Evolutionary conservation across 495 filamentous ascomycete genomes (phyloP), one percentile per base, ranked within the genome.

Genomic region (Trichocladium uniseriatum): DNA sequence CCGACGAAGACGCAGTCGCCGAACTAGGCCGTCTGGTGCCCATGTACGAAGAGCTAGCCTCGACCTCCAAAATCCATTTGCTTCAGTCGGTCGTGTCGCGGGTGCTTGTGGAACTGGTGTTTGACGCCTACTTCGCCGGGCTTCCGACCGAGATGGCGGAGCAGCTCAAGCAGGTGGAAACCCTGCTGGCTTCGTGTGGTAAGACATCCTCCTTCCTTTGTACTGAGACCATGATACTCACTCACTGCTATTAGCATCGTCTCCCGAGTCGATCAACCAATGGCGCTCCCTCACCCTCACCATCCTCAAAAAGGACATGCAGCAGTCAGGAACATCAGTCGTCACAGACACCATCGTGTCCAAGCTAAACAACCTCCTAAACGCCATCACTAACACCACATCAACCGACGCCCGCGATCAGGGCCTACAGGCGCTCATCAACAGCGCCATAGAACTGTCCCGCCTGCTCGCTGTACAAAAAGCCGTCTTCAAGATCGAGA

Each of bases 221-320:
- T 24, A 6, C n/a, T n/a, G 22, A n/a, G 4, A 14, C 19, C 22
- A 34, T 24, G 24, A 29, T 32, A 31, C 18, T 38, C n/a, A n/a
- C n/a, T n/a, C 28, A 52, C 44, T 34, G 6, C 13, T 8, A 31
- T 19, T 15, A 62, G 54, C 57, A 69, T 67, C 69, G 19, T 66
- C 73, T 10, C 54, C 60, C 15, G 77, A 75, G 42, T 61, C 67
- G 24, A 60, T 74, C n/a, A 77, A 75, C 62, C 67, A 74, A 57
- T 79, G 76, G 76, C 69, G 77, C 28, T 71, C 75, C 8, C 60
- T 67, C 42, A 79, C 75, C 6, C 69, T 79, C 11, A 60, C 69
- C 6, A 67, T 78, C 36, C 55, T 80, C 35, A 71, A 69, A 44
- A 69, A 69, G 46, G 74, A 73, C 38, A 64, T 78, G 44, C 63